These are phyloP conservation scores for Hyaloraphidium curvatum DNA, from an alignment of 192 early-diverging fungal species.

Conservation along the genomic window DNA sequence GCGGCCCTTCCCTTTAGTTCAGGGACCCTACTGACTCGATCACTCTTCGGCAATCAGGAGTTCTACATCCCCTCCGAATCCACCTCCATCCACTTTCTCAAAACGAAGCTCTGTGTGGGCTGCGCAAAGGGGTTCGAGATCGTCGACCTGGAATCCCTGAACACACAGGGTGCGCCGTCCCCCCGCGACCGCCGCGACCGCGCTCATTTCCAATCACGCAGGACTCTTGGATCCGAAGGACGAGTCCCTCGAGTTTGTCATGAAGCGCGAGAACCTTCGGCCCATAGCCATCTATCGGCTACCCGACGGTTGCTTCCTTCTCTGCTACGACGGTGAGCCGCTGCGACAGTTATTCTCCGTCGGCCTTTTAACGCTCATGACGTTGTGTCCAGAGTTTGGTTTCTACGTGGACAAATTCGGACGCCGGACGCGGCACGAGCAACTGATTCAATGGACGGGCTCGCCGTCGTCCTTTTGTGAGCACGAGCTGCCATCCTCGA, in stretches of 20 bases:
- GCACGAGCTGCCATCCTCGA: not conserved
- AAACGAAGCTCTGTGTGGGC: slow-evolving; percentile 71
- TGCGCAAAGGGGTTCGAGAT: slow-evolving; percentile 86
- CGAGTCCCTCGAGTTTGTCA: slow-evolving; percentile 54
- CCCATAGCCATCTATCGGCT: slow-evolving; percentile 72
- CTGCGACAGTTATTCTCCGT: not conserved
- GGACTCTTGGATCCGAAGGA: slow-evolving; percentile 71
- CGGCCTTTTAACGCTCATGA: not conserved
- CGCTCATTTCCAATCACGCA: no score
- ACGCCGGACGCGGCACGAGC: slow-evolving; percentile 43
- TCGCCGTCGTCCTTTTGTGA: not conserved
- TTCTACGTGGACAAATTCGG: slow-evolving; percentile 86
- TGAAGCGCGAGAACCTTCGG: slow-evolving; percentile 50
- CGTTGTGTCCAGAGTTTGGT: slow-evolving; percentile 45
- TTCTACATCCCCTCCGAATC: slow-evolving; percentile 86
- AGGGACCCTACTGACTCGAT: slow-evolving; percentile 11
- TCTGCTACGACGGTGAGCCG: slow-evolving; percentile 76
- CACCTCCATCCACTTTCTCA: slow-evolving; percentile 65
- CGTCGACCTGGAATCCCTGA: slow-evolving; percentile 63
- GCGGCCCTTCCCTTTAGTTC: slow-evolving; percentile 15
- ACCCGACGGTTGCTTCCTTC: slow-evolving; percentile 52
- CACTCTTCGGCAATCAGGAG: slow-evolving; percentile 28
- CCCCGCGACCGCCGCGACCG: no score
- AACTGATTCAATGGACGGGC: slow-evolving; percentile 78
- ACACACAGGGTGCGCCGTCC: slow-evolving; percentile 68